A percentile compares a stretch with the other conserved stretches of the same genome.
phyloP scores from a whole-genome alignment of 1,284 basidiomycete genomes.

The Baeospora myosura region DNA sequence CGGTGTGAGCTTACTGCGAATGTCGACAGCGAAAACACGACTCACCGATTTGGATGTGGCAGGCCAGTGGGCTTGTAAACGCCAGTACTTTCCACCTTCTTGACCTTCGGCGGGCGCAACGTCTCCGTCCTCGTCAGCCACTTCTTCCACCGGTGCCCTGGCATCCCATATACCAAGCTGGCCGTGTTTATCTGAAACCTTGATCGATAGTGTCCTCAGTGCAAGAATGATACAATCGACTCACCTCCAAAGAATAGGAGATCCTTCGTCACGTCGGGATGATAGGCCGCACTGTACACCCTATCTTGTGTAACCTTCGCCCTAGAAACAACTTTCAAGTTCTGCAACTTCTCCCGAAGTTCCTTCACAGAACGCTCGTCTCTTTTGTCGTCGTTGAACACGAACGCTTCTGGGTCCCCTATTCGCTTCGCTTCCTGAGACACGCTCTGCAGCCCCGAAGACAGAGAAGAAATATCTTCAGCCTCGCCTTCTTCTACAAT shows the following conservation, averaged over 20 bases:
- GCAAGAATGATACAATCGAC: conserved; percentile 11
- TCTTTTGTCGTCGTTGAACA: conserved; percentile 37
- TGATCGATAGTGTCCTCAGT: neutral
- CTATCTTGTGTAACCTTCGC: conserved; percentile 72
- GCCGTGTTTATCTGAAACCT: conserved; percentile 62
- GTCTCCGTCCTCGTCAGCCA: conserved; percentile 55
- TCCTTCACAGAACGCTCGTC: conserved; percentile 41
- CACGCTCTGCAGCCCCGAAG: conserved; percentile 34
- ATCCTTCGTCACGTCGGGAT: conserved; percentile 74
- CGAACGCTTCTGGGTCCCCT: conserved; percentile 44
- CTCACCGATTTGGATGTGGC: conserved; percentile 61
- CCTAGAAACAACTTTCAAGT: conserved; percentile 55
- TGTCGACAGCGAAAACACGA: neutral
- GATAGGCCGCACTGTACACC: conserved; percentile 68
- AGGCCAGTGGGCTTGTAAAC: conserved; percentile 77
- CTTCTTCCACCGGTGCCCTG: conserved; percentile 54
- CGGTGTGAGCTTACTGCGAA: neutral
- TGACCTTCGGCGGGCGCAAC: conserved; percentile 29
- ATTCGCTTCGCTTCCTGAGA: conserved; percentile 32
- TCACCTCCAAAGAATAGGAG: conserved; percentile 72
- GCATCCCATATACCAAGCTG: conserved; percentile 79
- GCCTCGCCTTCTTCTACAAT: conserved; percentile 43
- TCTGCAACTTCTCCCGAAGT: conserved; percentile 44
- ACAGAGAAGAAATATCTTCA: conserved; percentile 38
- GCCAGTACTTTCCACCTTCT: conserved; percentile 70